Evolutionary conservation across 2,329 filamentous ascomycete species (phyloP).

Genomic region (Trichoderma harzianum): DNA sequence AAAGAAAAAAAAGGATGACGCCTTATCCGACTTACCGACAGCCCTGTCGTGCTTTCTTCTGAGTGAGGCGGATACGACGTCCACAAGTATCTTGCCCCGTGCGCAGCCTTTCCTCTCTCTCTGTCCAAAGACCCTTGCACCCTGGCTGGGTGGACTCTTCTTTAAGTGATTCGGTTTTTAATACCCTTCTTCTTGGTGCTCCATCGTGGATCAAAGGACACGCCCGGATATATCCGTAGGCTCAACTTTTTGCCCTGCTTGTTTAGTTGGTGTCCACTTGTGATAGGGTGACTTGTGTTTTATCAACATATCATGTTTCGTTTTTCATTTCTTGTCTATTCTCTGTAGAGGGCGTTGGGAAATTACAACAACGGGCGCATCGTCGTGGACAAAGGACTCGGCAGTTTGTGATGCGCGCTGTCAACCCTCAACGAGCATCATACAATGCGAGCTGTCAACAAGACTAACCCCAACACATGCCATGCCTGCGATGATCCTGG

Average conservation of each 20-base stretch:
- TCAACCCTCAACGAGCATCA: not conserved
- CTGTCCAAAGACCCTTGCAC: not conserved
- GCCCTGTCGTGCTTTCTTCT: constrained; percentile 4
- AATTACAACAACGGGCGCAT: not conserved
- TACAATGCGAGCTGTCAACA: not conserved
- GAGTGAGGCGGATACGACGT: not conserved
- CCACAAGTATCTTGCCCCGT: not conserved
- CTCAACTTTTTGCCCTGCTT: constrained; percentile 10
- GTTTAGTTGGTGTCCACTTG: not conserved
- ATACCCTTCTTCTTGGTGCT: not conserved
- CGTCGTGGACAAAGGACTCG: not conserved
- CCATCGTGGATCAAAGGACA: not conserved
- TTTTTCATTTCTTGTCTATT: not conserved
- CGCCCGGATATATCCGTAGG: constrained; percentile 14
- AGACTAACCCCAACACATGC: constrained; percentile 2
- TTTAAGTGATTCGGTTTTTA: not conserved
- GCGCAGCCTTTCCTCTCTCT: not conserved
- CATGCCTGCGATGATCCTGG: not conserved
- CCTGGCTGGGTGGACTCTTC: not conserved
- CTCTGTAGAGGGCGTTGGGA: not conserved
- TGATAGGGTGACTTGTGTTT: not conserved
- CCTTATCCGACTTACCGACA: constrained; percentile 14
- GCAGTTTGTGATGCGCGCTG: not conserved
- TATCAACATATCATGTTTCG: not conserved
- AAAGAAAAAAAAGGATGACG: constrained; percentile 8